These are phyloP conservation scores for Solanum clarkiae DNA, from an alignment of 257 asterid genomes.

Conservation along the genomic window DNA sequence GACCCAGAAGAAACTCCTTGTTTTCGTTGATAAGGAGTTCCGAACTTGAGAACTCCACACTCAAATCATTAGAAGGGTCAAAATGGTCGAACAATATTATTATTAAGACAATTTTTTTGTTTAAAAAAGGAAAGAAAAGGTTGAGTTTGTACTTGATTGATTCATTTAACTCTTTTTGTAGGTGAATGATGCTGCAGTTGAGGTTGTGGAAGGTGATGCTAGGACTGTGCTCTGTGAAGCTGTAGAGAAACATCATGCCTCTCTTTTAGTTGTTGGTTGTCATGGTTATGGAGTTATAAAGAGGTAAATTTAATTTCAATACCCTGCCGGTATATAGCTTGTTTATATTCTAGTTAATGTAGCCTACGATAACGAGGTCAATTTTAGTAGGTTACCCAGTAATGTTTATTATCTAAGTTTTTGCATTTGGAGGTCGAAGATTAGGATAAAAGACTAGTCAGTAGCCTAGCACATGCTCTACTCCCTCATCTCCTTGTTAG, in stretches of 20 bases:
- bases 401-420: neutral
- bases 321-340: neutral
- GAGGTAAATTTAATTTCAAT: conserved; percentile 27
- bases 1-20: no score
- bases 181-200: conserved; percentile 37
- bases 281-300: conserved; percentile 95
- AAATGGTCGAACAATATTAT: neutral
- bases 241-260: conserved; percentile 67
- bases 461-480: neutral
- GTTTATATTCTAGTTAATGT: neutral
- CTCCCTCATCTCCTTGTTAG: neutral
- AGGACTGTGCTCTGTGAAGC: conserved; percentile 77
- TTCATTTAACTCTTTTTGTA: neutral
- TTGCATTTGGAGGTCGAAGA: neutral
- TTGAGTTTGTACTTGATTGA: neutral
- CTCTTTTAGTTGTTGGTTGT: conserved; percentile 66
- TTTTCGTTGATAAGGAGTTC: no score
- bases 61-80: no score
- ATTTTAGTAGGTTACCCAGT: neutral
- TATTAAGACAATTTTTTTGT: neutral
- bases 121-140: no score
- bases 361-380: neutral
- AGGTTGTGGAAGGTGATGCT: conserved; percentile 74
- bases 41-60: no score
- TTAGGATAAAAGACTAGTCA: neutral